phyloP scores from a whole-genome alignment of 768 basidiomycete genomes.

The Symmetrospora coprosmae region DNA sequence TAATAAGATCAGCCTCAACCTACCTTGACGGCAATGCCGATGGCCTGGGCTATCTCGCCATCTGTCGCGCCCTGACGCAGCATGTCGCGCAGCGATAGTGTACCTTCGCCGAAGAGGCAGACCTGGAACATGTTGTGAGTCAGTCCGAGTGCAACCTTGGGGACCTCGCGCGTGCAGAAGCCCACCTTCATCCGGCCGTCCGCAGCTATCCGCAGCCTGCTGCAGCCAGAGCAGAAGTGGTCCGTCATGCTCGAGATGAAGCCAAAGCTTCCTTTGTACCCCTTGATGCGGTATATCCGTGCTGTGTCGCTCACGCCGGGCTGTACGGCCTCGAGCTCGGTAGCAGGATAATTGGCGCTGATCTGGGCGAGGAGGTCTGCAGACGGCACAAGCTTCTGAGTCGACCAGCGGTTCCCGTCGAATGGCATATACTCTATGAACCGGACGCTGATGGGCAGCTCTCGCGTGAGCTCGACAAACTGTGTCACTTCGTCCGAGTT shows the following conservation, averaged over 20 bases:
- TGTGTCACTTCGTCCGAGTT: conserved; percentile 68
- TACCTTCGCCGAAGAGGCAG: conserved; percentile 71
- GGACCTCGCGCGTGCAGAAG: background rate
- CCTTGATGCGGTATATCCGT: conserved; percentile 4
- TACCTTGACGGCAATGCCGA: conserved; percentile 18
- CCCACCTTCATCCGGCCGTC: conserved; percentile 76
- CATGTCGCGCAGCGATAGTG: conserved; percentile 63
- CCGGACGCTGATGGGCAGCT: conserved; percentile 53
- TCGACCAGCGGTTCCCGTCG: conserved; percentile 71
- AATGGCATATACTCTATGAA: conserved; percentile 96
- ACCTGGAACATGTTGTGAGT: conserved; percentile 44
- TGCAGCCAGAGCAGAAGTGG: conserved; percentile 76
- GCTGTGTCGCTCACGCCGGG: conserved; percentile 9
- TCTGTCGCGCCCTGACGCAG: conserved; percentile 55
- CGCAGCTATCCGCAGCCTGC: conserved; percentile 68
- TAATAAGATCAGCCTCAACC: conserved; percentile 38
- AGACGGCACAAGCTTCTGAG: conserved; percentile 49
- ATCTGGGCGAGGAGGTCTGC: background rate
- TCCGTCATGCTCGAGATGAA: conserved; percentile 89
- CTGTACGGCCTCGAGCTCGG: background rate
- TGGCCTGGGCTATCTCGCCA: conserved; percentile 41
- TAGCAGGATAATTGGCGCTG: background rate
- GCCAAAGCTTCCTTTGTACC: conserved; percentile 40
- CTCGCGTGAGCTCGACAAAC: conserved; percentile 61
- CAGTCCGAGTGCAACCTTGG: background rate